phyloP scores from a whole-genome alignment of 2,329 filamentous ascomycete species.

The Tolypocladium album region DNA sequence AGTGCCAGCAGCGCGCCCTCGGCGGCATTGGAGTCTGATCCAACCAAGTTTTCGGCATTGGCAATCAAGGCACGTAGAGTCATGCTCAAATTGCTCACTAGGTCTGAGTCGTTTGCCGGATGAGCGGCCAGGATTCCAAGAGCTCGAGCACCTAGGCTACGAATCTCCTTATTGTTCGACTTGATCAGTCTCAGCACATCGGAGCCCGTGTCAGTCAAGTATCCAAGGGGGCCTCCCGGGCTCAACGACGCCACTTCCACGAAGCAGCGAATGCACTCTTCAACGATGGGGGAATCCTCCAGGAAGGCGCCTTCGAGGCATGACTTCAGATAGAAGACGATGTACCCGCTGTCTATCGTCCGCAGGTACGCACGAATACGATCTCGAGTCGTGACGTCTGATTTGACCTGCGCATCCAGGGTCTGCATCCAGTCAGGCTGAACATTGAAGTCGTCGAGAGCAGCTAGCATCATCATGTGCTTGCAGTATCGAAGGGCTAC shows the following conservation, averaged over 20 bases:
- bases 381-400: constrained; percentile 54
- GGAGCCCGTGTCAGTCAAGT: constrained; percentile 35
- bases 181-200: constrained; percentile 50
- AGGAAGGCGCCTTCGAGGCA: constrained; percentile 46
- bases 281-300: constrained; percentile 28
- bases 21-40: constrained; percentile 30
- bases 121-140: constrained; percentile 72
- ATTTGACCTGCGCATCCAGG: constrained; percentile 61
- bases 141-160: constrained; percentile 55
- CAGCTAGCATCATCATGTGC: constrained; percentile 39
- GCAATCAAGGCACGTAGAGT: constrained; percentile 32
- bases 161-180: constrained; percentile 61
- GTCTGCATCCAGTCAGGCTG: constrained; percentile 80
- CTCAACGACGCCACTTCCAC: constrained; percentile 40
- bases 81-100: constrained; percentile 12
- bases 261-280: constrained; percentile 40
- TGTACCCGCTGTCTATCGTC: constrained; percentile 22
- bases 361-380: constrained; percentile 45
- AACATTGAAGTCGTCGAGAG: constrained; percentile 40
- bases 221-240: constrained; percentile 38
- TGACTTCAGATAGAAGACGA: constrained; percentile 37
- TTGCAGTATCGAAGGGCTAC: constrained; percentile 60
- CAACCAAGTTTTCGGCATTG: constrained; percentile 29
- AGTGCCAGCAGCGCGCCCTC: constrained; percentile 37
- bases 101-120: constrained; percentile 27